Evolutionary conservation across 495 filamentous ascomycete species (phyloP), one percentile per base, ranked within the genome.

Genomic region (Aspergillus cristatus): DNA sequence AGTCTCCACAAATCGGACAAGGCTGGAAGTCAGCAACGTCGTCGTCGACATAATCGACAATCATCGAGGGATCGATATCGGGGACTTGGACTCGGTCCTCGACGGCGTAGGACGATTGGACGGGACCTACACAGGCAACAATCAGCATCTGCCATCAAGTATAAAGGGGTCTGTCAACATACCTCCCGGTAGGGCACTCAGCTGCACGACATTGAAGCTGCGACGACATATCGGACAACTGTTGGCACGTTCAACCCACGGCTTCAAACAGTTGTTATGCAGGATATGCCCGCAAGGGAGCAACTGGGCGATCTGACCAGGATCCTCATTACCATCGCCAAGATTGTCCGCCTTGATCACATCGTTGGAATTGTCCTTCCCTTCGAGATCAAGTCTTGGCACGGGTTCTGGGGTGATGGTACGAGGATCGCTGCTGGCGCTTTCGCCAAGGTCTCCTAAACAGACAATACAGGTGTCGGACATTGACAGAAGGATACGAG

Each of bases 391-490:
- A 50, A 54, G 58, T 63, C 60, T 71, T 67, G 57, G 65, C 61
- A 55, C 62, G 48, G 59, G 53, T 57, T 57, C 63, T 50, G 55
- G 48, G 58, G 54, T 47, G 55, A 57, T 53, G 58, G 48, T 67
- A 57, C 55, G 60, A 57, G 63, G 56, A 58, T 71, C 63, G 20
- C 20, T n/a, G 57, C 62, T 70, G 65, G 63, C 64, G 54, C 59
- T 65, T 65, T 70, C 63, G 64, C 79, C 82, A 66, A 96, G 79
- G 68, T 84, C 81, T 63, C 89, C 86, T 62, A 96, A 76, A 76
- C 89, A 96, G 59, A 96, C 84, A 68, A 94, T 94, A 71, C 88
- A 94, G 51, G 86, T 86, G 61, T 93, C 87, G 67, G 84, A 84
- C 87, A 91, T 90, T 55, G 57, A 63, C 58, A 53, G 58, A 54